Conservation (phyloP, 2,329 filamentous ascomycete species). For the Alternaria novae-zelandiae region DNA sequence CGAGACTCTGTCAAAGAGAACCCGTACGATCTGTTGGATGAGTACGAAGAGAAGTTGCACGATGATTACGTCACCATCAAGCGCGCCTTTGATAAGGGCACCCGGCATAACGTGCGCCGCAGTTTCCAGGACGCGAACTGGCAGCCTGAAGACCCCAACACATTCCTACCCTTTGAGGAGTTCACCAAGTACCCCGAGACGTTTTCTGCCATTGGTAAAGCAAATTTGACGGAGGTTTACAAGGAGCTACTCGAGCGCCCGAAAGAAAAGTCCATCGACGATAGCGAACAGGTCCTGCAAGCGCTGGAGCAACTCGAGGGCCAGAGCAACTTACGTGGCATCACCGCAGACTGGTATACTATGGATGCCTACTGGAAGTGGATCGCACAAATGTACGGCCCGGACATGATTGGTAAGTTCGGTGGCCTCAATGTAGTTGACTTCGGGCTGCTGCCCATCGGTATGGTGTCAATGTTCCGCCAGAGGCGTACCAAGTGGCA, state of each 20-base stretch:
- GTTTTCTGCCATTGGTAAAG: slow-evolving; percentile 9
- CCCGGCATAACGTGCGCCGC: slow-evolving; percentile 4
- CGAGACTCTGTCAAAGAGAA: slow-evolving; percentile 36
- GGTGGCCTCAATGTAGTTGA: slow-evolving; percentile 45
- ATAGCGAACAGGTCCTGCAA: slow-evolving; percentile 26
- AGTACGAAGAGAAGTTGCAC: slow-evolving; percentile 46
- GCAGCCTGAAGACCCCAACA: slow-evolving; percentile 20
- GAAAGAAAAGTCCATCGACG: slow-evolving; percentile 24
- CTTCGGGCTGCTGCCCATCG: slow-evolving; percentile 42
- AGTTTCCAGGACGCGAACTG: slow-evolving; percentile 14
- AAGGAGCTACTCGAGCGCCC: slow-evolving; percentile 29
- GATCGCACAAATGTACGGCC: slow-evolving; percentile 46
- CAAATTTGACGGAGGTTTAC: slow-evolving; percentile 24
- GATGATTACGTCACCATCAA: slow-evolving; percentile 44
- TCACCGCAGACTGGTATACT: slow-evolving; percentile 23
- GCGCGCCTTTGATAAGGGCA: slow-evolving; percentile 38
- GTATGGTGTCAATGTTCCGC: slow-evolving; percentile 46
- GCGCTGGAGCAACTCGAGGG: slow-evolving; percentile 26
- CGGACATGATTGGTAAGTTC: slow-evolving; percentile 43
- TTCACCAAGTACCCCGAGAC: slow-evolving; percentile 31
- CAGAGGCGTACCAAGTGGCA: slow-evolving; percentile 44
- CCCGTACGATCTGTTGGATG: slow-evolving; percentile 53
- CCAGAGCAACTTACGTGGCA: slow-evolving; percentile 32
- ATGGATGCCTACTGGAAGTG: slow-evolving; percentile 49
- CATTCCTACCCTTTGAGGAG: slow-evolving; percentile 38